Base-by-base conservation (phyloP, 805 yeast genomes). In the Kluyveromyces siamensis region DNA sequence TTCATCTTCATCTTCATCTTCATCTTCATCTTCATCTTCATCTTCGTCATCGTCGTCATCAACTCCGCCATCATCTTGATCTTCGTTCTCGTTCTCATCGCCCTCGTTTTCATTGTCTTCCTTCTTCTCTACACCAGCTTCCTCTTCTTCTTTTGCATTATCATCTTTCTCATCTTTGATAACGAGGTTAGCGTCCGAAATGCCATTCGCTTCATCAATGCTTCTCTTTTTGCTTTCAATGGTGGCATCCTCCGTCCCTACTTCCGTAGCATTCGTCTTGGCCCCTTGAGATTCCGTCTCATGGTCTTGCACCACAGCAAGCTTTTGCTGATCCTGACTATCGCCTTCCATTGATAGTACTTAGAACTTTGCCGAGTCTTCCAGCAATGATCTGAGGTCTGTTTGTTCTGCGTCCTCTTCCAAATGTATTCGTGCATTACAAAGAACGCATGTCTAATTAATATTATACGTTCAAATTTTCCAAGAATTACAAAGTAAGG, bases 1-100 rank as follows among this genome's bases (percentile, higher is more conserved):
- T 0, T 81, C 87, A 0, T 81, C 83, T 66, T 76, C 81, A 0
- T 72, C 81, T 0, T 75, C 79, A 0, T 74, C 79, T 0, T 75
- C 73, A 1, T 72, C 74, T 0, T 67, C 72, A 2, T 69, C 75
- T 2, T 69, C 73, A 0, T 69, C 74, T 1, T 62, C 66, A 0
- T 60, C 81, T 1, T 69, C 77, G 1, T 66, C 75, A 2, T 71
- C 72, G 1, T 65, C 73, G 0, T 63, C 70, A 2, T 65, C 70
- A 0, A 59, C 67, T 11, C 65, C 71, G 6, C 65, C 71, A 0
- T 66, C 70, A 1, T 55, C 65, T 0, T 56, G 63, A 2, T 55
- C 62, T 8, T 56, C 61, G 6, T 53, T 57, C 21, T 18, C 46
- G 67, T 1, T 21, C 25, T 21, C 25, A 21, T 21, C 25, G 6